Percentiles rank a stretch among this genome's conserved stretches.
Conservation (phyloP, 768 basidiomycete species). For the Lentinula guzmanii region DNA sequence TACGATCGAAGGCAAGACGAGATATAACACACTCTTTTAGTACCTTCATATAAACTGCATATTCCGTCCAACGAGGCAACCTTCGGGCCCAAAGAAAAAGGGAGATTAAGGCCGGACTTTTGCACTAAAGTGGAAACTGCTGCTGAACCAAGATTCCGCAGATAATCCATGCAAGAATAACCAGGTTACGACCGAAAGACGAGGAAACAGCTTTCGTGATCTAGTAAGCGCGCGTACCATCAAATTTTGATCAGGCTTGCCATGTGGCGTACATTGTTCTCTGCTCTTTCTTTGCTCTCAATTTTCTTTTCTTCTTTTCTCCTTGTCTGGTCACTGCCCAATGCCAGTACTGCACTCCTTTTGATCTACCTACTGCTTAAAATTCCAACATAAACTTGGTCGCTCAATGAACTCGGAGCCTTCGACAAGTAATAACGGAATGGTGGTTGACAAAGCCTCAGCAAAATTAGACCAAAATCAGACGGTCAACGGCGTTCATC, state of each 20-base stretch:
- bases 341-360: neutral
- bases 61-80: constrained; percentile 64
- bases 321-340: neutral
- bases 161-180: constrained; percentile 60
- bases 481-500: constrained; percentile 19
- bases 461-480: neutral
- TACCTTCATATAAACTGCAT: constrained; percentile 84
- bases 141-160: constrained; percentile 75
- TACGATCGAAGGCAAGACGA: neutral
- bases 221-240: neutral
- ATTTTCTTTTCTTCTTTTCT: no score
- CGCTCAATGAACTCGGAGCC: neutral
- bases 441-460: neutral
- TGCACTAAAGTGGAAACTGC: constrained; percentile 89
- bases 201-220: neutral
- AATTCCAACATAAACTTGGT: neutral
- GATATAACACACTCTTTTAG: constrained; percentile 62
- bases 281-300: neutral
- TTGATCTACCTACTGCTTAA: neutral
- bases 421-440: neutral
- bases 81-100: constrained; percentile 78
- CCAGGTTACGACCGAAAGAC: neutral
- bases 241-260: neutral
- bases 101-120: constrained; percentile 86
- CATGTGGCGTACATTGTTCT: constrained; percentile 1